Percentiles rank a stretch among this genome's conserved stretches.
Conservation (phyloP, 768 basidiomycete species). For the Hericium erinaceus region DNA sequence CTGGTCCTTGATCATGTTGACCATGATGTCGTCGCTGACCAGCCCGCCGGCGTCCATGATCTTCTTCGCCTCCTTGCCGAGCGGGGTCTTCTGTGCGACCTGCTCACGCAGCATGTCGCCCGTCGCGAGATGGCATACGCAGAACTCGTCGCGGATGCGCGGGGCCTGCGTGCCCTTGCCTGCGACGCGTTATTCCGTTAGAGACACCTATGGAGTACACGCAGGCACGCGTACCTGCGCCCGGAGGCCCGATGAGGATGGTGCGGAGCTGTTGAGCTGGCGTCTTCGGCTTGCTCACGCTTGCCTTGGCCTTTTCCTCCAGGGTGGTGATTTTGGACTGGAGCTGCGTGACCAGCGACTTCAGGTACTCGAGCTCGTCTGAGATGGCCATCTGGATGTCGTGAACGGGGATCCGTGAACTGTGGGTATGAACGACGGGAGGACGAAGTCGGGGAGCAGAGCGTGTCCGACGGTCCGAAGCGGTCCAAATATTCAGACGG, state of each 20-base stretch:
- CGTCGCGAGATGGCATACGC: conserved; percentile 96
- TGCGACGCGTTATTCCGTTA: conserved; percentile 22
- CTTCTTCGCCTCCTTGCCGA: conserved; percentile 91
- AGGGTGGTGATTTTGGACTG: conserved; percentile 80
- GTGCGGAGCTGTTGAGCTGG: conserved; percentile 78
- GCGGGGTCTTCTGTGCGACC: conserved; percentile 74
- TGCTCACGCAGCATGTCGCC: conserved; percentile 98
- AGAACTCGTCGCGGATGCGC: conserved; percentile 83
- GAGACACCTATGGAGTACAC: neutral
- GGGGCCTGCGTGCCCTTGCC: conserved; percentile 99
- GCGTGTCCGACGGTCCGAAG: neutral
- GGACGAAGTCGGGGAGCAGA: neutral
- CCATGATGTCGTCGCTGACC: conserved; percentile 94
- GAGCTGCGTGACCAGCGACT: conserved; percentile 82
- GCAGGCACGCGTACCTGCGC: conserved; percentile 62
- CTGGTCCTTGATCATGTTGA: conserved; percentile 95
- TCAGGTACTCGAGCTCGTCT: conserved; percentile 91
- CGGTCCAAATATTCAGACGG: neutral
- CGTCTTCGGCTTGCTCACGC: conserved; percentile 28
- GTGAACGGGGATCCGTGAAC: no score
- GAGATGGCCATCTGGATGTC: conserved; percentile 43
- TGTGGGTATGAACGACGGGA: neutral
- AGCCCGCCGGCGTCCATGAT: conserved; percentile 97
- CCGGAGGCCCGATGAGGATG: conserved; percentile 93
- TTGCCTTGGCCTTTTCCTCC: conserved; percentile 62